phyloP scores from a whole-genome alignment of 139 green algal genomes.

The Volvox africanus region DNA sequence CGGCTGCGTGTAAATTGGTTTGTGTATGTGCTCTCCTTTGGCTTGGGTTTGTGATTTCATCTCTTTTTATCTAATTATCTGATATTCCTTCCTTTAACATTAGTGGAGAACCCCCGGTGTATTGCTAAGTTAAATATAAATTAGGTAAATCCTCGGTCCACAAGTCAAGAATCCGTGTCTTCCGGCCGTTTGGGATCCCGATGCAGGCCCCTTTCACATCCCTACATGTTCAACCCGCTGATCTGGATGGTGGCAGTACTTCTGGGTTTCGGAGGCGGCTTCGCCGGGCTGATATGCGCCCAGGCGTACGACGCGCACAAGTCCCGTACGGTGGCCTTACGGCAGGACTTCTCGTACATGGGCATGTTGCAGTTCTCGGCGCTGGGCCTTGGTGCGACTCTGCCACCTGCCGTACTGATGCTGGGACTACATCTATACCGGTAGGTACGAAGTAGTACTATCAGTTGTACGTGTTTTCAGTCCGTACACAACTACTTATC shows the following conservation, averaged over 20 bases:
- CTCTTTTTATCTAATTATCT: neutral
- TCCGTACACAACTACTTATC: neutral
- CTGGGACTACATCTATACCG: neutral
- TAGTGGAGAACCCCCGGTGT: neutral
- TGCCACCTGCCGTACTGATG: slow-evolving; percentile 26
- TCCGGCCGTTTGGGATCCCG: neutral
- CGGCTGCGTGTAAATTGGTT: too few relatives aligned
- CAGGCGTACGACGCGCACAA: slow-evolving; percentile 7
- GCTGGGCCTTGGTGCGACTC: neutral
- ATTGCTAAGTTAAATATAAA: neutral
- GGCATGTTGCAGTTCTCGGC: slow-evolving; percentile 37
- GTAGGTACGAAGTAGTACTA: too few relatives aligned
- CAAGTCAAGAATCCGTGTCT: neutral
- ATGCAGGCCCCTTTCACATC: slow-evolving; percentile 18
- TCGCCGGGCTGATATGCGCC: slow-evolving; percentile 1
- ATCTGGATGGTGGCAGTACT: slow-evolving; percentile 12
- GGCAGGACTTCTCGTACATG: slow-evolving; percentile 16
- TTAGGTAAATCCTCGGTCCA: too few relatives aligned
- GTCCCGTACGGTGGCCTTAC: neutral
- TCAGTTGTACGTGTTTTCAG: too few relatives aligned
- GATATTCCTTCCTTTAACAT: neutral
- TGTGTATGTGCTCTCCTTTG: too few relatives aligned
- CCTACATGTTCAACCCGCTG: slow-evolving; percentile 26
- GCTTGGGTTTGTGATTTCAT: too few relatives aligned
- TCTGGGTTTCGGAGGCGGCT: slow-evolving; percentile 31